Conservation (phyloP, 2,329 filamentous ascomycete species). For the Tolypocladium amazonense region DNA sequence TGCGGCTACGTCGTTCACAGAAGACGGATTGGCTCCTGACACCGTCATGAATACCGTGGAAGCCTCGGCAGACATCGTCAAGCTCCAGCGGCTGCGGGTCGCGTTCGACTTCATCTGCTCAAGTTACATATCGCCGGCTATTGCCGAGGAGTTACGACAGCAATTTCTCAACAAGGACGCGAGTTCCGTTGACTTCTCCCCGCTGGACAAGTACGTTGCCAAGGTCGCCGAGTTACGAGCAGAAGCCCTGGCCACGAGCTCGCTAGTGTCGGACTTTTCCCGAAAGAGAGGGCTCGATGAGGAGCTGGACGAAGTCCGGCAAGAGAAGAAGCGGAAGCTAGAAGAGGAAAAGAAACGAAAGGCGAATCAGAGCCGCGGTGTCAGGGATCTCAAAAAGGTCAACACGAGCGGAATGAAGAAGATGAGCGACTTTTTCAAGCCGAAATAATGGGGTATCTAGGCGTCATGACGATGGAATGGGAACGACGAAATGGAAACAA, state of each 20-base stretch:
- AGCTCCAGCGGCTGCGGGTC: conserved; percentile 53
- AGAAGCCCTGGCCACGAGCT: conserved; percentile 60
- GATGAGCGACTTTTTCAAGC: conserved; percentile 87
- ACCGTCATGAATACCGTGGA: conserved; percentile 29
- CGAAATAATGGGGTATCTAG: conserved; percentile 36
- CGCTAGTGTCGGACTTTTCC: conserved; percentile 53
- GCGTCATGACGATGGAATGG: conserved; percentile 1
- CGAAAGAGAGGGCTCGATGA: conserved; percentile 59
- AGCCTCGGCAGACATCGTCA: conserved; percentile 36
- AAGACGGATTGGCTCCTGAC: conserved; percentile 19
- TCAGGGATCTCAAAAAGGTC: conserved; percentile 78
- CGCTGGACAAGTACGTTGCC: conserved; percentile 60
- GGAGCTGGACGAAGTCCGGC: conserved; percentile 51
- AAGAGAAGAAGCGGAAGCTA: conserved; percentile 73
- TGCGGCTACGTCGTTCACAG: conserved; percentile 31
- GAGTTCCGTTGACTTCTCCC: conserved; percentile 49
- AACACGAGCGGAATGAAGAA: conserved; percentile 94
- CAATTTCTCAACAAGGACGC: conserved; percentile 25
- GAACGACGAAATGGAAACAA: conserved; percentile 4
- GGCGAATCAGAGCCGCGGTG: conserved; percentile 59
- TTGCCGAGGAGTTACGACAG: conserved; percentile 30
- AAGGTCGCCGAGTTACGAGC: conserved; percentile 56
- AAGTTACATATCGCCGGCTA: conserved; percentile 42
- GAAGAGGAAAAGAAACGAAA: conserved; percentile 87
- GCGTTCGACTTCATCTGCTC: conserved; percentile 55